Evolutionary conservation across 441 rosid genomes (phyloP), one percentile per base, ranked within the genome.

Genomic region (Croton setiger): DNA sequence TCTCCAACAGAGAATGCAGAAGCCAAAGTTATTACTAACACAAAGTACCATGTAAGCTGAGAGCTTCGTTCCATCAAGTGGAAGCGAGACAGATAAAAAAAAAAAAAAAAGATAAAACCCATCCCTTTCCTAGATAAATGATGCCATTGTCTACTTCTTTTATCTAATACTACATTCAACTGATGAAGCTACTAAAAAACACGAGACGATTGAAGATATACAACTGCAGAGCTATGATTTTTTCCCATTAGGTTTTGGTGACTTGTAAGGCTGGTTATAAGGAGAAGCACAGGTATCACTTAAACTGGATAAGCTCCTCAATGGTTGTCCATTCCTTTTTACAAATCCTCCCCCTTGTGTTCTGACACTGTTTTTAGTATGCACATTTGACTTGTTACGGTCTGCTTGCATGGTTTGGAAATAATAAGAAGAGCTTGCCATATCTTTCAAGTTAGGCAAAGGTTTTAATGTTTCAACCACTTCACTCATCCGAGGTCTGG

Each of bases 351-450:
- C 83, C 4, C 64, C 77, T 10, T 72, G 79, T 63, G 67, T 60
- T 60, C 77, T 73, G 58, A 66, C 52, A 36, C 85, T 79, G 60
- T 69, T 76, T 75, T 70, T 76, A 21, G 78, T 43, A 60, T 76
- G 72, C 43, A 73, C 8, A 69, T 70, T 82, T 13, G 77, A 74
- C 41, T 80, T 63, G 56, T 48, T 67, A 33, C 81, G 80, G 20
- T 79, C 86, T 0, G 78, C 65, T 72, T 77, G 80, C 80, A 77
- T 72, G 44, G 75, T 77, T 60, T 79, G 86, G 63, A 80, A 79
- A 63, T 75, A 74, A 53, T 82, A 77, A 8, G 83, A 80, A 39
- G 86, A 80, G 83, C 83, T 82, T 33, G 86, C 86, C 83, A 79
- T 82, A 66, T 82, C 83, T 71, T 82, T 82, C 44, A 82, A 63